Conservation (phyloP, 129 eudicot genomes). For the Arctium minus region DNA sequence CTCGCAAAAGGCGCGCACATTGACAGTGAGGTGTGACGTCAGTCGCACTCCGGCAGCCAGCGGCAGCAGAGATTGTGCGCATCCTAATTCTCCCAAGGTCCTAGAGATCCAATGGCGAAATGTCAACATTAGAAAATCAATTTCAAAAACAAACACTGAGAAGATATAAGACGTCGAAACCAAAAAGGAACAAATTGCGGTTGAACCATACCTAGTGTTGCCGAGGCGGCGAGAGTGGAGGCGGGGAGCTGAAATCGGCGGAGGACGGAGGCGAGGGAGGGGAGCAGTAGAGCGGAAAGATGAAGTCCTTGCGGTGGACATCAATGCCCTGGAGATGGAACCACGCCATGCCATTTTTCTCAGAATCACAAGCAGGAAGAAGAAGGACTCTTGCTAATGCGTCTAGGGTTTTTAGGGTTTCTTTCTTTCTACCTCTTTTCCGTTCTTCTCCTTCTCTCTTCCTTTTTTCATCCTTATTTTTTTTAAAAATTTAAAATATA, state of each 20-base stretch:
- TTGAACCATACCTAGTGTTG: slow-evolving; percentile 52
- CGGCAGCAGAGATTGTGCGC: slow-evolving; percentile 66
- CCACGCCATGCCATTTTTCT: slow-evolving; percentile 85
- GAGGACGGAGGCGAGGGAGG: slow-evolving; percentile 56
- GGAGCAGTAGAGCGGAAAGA: slow-evolving; percentile 57
- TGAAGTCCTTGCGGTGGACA: slow-evolving; percentile 71
- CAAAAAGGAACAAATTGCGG: not conserved
- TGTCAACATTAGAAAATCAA: not conserved
- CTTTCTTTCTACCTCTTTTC: not conserved
- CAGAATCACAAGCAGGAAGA: not conserved
- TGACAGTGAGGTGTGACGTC: slow-evolving; percentile 57
- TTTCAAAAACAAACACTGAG: not conserved
- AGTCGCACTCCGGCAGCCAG: slow-evolving; percentile 49
- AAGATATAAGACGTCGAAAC: not conserved
- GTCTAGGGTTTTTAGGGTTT: slow-evolving; percentile 30
- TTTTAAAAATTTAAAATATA: too few relatives aligned
- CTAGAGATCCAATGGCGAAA: slow-evolving; percentile 27
- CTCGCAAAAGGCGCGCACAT: slow-evolving; percentile 77
- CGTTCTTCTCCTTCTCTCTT: not conserved
- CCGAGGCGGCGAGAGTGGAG: slow-evolving; percentile 55
- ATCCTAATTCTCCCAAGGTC: slow-evolving; percentile 75
- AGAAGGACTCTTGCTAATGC: not conserved
- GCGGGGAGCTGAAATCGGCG: slow-evolving; percentile 50
- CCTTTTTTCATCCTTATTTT: not conserved
- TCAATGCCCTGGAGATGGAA: slow-evolving; percentile 62